Conservation (phyloP, 495 filamentous ascomycete genomes). For the Cercophora samala region DNA sequence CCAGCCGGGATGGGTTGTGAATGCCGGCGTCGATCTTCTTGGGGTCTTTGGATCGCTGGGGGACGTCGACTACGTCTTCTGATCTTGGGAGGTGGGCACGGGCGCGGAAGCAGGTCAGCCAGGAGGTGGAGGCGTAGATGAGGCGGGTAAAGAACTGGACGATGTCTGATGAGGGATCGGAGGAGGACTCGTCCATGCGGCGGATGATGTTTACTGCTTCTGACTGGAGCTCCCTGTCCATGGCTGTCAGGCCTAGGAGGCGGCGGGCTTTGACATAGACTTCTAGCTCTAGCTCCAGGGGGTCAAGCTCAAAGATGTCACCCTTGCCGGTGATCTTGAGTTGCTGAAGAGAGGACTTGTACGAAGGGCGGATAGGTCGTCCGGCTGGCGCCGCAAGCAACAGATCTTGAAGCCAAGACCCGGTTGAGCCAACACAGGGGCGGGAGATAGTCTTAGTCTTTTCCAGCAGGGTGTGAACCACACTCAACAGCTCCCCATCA, state of each 20-base stretch:
- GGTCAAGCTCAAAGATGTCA: conserved; percentile 47
- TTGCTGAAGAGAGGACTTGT: conserved; percentile 23
- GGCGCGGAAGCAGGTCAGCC: conserved; percentile 49
- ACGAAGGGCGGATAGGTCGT: neutral
- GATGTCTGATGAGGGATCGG: conserved; percentile 41
- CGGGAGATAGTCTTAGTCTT: conserved; percentile 36
- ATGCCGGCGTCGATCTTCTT: conserved; percentile 52
- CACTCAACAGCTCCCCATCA: conserved; percentile 44
- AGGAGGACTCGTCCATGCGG: conserved; percentile 45
- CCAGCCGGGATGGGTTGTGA: conserved; percentile 54
- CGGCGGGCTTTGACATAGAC: conserved; percentile 48
- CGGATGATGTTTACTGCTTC: conserved; percentile 51
- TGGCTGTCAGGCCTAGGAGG: conserved; percentile 51
- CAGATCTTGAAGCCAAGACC: conserved; percentile 55
- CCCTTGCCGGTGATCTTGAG: conserved; percentile 48
- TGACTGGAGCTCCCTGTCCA: conserved; percentile 51
- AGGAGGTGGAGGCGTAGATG: conserved; percentile 39
- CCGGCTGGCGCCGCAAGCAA: conserved; percentile 29
- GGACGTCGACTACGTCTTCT: conserved; percentile 44
- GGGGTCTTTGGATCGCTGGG: conserved; percentile 47
- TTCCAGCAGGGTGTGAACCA: conserved; percentile 44
- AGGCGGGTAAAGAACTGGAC: conserved; percentile 50
- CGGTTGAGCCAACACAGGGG: conserved; percentile 25
- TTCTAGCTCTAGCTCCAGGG: conserved; percentile 46
- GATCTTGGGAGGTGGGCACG: conserved; percentile 49